These are phyloP conservation scores for Blastobotrys attinorum DNA, from an alignment of 805 yeast species.

Conservation along the genomic window DNA sequence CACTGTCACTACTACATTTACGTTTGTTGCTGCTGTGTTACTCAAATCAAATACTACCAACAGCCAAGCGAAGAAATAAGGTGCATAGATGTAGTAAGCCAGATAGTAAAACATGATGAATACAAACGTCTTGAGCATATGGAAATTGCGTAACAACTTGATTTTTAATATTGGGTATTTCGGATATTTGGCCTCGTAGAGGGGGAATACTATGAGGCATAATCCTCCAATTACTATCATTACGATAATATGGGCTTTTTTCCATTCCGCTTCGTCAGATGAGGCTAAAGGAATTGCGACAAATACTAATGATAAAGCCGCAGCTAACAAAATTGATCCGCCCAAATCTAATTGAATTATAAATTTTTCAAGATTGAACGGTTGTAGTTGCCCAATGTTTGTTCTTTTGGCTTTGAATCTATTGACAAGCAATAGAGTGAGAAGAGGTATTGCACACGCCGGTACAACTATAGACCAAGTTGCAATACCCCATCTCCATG, in stretches of 20 bases:
- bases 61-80: slow-evolving; percentile 14
- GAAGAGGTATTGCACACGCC: slow-evolving; percentile 24
- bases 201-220: slow-evolving; percentile 8
- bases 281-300: slow-evolving; percentile 5
- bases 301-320: slow-evolving; percentile 3
- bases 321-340: slow-evolving; percentile 3
- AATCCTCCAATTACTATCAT: slow-evolving; percentile 2
- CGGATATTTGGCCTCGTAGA: slow-evolving; percentile 19
- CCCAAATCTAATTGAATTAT: slow-evolving; percentile 1
- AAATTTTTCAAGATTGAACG: background rate
- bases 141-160: slow-evolving; percentile 27
- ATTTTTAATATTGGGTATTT: slow-evolving; percentile 33
- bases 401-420: slow-evolving; percentile 13
- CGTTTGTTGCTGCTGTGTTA: slow-evolving; percentile 12
- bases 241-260: background rate
- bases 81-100: slow-evolving; percentile 17
- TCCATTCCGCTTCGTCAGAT: background rate
- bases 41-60: slow-evolving; percentile 9
- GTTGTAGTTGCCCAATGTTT: slow-evolving; percentile 6
- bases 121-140: slow-evolving; percentile 18
- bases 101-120: slow-evolving; percentile 24
- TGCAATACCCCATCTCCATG: slow-evolving; percentile 51
- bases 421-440: slow-evolving; percentile 13
- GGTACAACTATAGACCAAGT: slow-evolving; percentile 42
- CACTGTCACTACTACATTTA: slow-evolving; percentile 8